These are phyloP conservation scores for Mucor piriformis DNA, from an alignment of 371 early-diverging fungal species.

Conservation along the genomic window DNA sequence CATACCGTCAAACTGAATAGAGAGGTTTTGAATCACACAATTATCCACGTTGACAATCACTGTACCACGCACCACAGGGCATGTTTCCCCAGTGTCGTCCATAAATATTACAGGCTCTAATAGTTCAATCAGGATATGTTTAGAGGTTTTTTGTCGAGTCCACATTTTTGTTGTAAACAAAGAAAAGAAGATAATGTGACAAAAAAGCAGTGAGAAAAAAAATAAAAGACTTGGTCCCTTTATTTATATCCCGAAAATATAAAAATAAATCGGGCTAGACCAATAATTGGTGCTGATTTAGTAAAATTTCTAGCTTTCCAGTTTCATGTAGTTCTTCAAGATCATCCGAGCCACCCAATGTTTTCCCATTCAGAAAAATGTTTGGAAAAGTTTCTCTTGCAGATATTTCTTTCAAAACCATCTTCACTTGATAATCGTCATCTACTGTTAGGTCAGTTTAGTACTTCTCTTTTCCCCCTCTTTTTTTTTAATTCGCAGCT, in stretches of 20 bases:
- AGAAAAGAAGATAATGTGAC: not conserved
- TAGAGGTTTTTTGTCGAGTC: constrained; percentile 2
- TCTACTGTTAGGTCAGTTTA: constrained; percentile 10
- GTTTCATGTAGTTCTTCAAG: constrained; percentile 27
- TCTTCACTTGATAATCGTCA: constrained; percentile 35
- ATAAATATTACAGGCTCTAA: constrained; percentile 34
- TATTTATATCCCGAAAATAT: not conserved
- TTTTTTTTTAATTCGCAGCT: not conserved
- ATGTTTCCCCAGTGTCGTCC: constrained; percentile 13
- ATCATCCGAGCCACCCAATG: constrained; percentile 38
- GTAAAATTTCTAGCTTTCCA: constrained; percentile 25
- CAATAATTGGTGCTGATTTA: constrained; percentile 10
- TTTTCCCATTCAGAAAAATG: constrained; percentile 32
- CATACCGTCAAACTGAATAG: constrained; percentile 8
- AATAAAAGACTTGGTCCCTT: not conserved
- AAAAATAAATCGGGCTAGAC: not conserved
- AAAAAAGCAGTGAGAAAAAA: constrained; percentile 4
- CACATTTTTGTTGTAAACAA: constrained; percentile 18
- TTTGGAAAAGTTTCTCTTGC: constrained; percentile 42
- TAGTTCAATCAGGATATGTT: constrained; percentile 16
- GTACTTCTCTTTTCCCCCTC: no score
- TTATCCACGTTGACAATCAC: constrained; percentile 10
- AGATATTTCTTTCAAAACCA: constrained; percentile 26
- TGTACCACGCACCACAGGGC: constrained; percentile 29
- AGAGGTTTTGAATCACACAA: constrained; percentile 8